Base-by-base conservation (phyloP, 1,284 basidiomycete species). In the Gymnopus androsaceus region DNA sequence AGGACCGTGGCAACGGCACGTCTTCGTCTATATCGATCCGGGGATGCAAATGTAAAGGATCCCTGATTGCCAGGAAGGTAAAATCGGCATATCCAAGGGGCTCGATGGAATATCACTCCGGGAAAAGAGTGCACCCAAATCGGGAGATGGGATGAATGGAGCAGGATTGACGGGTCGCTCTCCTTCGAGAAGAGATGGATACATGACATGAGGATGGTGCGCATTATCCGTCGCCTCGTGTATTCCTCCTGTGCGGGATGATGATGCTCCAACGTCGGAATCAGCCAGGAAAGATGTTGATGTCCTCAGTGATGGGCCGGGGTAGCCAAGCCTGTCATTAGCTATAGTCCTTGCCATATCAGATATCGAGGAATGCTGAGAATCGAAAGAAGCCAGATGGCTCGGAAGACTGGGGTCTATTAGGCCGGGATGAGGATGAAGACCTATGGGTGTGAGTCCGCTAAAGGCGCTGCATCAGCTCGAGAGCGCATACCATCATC, bases 81-180 rank as follows among this genome's bases (percentile, higher is more conserved):
- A 19, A 38, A 50, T 30, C 14, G 45, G 28, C 19, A 38, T 15
- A 33, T 42, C 40, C 28, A 49, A 42, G 45, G 54, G 42, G 19
- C 33, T 34, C n/a, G 46, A 28, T n/a, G 41, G 36, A 21, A 33
- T n/a, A 40, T 54, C 54, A n/a, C 21, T 45, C 7, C 48, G 50
- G 25, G 49, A 40, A 25, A 56, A 56, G 5, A 51, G 27, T 8
- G 37, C 36, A 27, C 60, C 60, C 4, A 61, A 38, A 38, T 61
- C 60, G 30, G 60, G 57, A 28, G 56, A 55, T 4, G 59, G 59
- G n/a, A 61, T 58, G 38, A 41, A 57, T 17, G 59, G 59, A 19
- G 56, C 53, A 37, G 21, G 28, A 42, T 49, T 55, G 17, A 17
- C 7, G 23, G n/a, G 51, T 19, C 33, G 51, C 14, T 27, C 36